Percentiles rank a stretch among this genome's conserved stretches.
Evolutionary conservation across 2,329 filamentous ascomycete genomes (phyloP).

Genomic region (Ilyonectria destructans): DNA sequence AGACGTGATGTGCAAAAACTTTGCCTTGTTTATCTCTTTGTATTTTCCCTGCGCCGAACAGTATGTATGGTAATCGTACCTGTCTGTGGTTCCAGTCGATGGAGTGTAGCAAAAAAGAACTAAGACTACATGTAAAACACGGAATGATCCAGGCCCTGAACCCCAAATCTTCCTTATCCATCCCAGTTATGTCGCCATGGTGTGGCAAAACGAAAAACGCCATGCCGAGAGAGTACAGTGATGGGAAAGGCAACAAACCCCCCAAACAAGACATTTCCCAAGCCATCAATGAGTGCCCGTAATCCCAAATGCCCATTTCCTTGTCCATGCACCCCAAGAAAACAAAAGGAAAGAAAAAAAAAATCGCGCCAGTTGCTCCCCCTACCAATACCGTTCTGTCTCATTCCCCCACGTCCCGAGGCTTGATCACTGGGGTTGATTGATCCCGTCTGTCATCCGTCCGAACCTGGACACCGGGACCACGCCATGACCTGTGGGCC

Average conservation of each 20-base stretch:
- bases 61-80: slow-evolving; percentile 40
- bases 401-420: slow-evolving; percentile 23
- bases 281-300: slow-evolving; percentile 41
- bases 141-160: slow-evolving; percentile 6
- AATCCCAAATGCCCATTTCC: slow-evolving; percentile 43
- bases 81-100: slow-evolving; percentile 29
- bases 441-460: not conserved
- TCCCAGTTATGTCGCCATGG: slow-evolving; percentile 27
- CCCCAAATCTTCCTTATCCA: slow-evolving; percentile 17
- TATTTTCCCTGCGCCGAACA: slow-evolving; percentile 46
- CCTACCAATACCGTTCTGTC: slow-evolving; percentile 32
- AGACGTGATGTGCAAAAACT: not conserved
- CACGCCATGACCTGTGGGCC: slow-evolving; percentile 24
- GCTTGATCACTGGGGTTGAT: slow-evolving; percentile 5
- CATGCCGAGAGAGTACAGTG: slow-evolving; percentile 36
- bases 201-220: slow-evolving; percentile 38
- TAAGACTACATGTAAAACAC: slow-evolving; percentile 3
- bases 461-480: slow-evolving; percentile 25
- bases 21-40: not conserved
- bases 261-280: slow-evolving; percentile 12
- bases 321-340: slow-evolving; percentile 38
- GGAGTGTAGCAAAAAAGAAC: slow-evolving; percentile 24
- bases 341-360: slow-evolving; percentile 24
- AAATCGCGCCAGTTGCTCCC: slow-evolving; percentile 37
- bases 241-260: slow-evolving; percentile 22